These are phyloP conservation scores for Sarocladium kiliense DNA, from an alignment of 2,329 filamentous ascomycete genomes.

Conservation along the genomic window DNA sequence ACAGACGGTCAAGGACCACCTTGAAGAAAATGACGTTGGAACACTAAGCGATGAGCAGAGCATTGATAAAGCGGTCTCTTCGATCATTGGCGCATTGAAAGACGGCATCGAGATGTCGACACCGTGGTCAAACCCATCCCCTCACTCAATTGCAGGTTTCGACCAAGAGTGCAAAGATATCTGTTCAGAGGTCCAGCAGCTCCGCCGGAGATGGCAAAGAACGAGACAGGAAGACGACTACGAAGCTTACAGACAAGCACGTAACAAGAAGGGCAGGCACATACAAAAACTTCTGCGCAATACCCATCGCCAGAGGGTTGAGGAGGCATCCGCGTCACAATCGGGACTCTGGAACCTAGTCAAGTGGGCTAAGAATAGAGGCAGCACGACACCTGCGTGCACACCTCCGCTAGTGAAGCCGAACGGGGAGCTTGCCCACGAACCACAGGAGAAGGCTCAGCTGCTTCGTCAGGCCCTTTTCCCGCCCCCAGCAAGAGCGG, in stretches of 20 bases:
- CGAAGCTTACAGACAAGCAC: background rate
- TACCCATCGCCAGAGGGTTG: background rate
- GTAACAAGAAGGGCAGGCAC: background rate
- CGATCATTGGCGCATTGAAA: background rate
- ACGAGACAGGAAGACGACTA: background rate
- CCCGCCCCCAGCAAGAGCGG: too few relatives aligned
- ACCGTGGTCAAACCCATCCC: background rate
- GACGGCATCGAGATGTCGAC: background rate
- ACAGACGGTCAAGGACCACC: background rate
- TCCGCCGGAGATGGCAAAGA: background rate
- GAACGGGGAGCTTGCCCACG: too few relatives aligned
- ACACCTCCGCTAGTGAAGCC: too few relatives aligned
- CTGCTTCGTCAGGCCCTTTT: too few relatives aligned
- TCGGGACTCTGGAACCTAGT: background rate
- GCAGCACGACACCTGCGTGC: too few relatives aligned
- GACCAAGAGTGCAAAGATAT: background rate
- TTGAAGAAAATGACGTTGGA: background rate
- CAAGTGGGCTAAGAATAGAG: too few relatives aligned
- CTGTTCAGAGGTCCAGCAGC: background rate
- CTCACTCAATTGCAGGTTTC: background rate
- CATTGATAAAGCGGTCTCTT: background rate
- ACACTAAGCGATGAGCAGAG: background rate
- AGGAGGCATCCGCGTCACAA: background rate
- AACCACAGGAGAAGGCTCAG: too few relatives aligned
- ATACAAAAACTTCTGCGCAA: background rate